Conservation (phyloP, 2,329 filamentous ascomycete species). For the Neurospora sp. region DNA sequence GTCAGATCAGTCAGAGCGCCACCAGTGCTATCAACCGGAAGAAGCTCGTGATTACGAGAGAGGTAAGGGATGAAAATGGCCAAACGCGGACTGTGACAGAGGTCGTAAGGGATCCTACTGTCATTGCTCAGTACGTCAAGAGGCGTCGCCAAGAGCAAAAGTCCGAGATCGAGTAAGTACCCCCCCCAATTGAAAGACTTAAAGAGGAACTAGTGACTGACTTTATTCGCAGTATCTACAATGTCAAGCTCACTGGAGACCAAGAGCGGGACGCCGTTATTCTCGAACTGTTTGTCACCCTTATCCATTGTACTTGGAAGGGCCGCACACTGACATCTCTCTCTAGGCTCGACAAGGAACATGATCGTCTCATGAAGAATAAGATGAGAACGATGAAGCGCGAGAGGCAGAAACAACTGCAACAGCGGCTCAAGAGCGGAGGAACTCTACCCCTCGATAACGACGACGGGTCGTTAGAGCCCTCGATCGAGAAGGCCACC, state of each 20-base stretch:
- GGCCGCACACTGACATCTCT: conserved; percentile 16
- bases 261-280: conserved; percentile 54
- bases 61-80: conserved; percentile 46
- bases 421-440: conserved; percentile 29
- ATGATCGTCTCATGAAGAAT: conserved; percentile 80
- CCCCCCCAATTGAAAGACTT: neutral
- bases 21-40: conserved; percentile 59
- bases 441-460: conserved; percentile 24
- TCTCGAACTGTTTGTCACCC: conserved; percentile 39
- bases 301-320: conserved; percentile 3
- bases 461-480: conserved; percentile 41
- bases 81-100: conserved; percentile 53
- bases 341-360: conserved; percentile 58
- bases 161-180: conserved; percentile 60
- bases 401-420: conserved; percentile 73
- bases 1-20: conserved; percentile 65
- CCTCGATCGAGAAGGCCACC: conserved; percentile 40
- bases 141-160: conserved; percentile 57
- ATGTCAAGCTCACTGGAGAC: conserved; percentile 55
- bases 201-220: conserved; percentile 7
- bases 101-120: conserved; percentile 67
- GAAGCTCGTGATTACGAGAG: conserved; percentile 62
- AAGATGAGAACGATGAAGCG: conserved; percentile 81
- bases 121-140: conserved; percentile 83
- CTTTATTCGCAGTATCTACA: conserved; percentile 37